Base-by-base conservation (phyloP, 805 yeast species). In the Pichia sporocuriosa region DNA sequence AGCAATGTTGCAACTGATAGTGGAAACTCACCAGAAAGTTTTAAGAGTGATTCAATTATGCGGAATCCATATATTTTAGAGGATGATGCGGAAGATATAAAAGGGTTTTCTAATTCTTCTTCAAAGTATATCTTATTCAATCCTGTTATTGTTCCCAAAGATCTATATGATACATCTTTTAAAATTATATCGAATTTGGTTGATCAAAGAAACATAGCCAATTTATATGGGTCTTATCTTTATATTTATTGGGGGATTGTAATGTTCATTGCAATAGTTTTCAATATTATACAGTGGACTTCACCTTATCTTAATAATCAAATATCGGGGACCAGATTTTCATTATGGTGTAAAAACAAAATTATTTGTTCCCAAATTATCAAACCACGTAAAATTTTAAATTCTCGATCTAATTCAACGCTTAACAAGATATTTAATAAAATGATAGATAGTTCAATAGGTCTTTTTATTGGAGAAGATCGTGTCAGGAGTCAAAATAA, bases 261-360 rank as follows among this genome's bases (percentile, higher is more conserved):
- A 3, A 42, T 60, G 11, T 12, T 56, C 2, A 21, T 55, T 35
- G 60, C 63, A 4, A 27, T 53, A 6, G 10, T 56, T 3, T 33
- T 48, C 24, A 65, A 66, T 45, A 43, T 58, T 21, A 43, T 53
- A 2, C 52, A 57, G 15, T 66, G 71, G 70, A 58, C 66, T 33
- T 50, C 55, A 19, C 71, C 71, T 0, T 50, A 52, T 34, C 43
- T 51, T 15, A 51, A 53, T 20, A 50, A 55, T 34, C 49, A 42
- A 17, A 28, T 56, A 8, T 51, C 55, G 25, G 53, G 53, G 21
- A 45, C 44, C 5, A 49, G 32, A 19, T 27, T 53, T 20, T 43
- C 54, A 2, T 48, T 55, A 19, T 63, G 66, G 65, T 39, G 58
- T 19, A 50, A 62, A 42, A 49, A 59, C 9, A 65, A 63, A 48